Evolutionary conservation across 495 filamentous ascomycete species (phyloP), one percentile per base, ranked within the genome.

Genomic region (Penicillium cinerascens): DNA sequence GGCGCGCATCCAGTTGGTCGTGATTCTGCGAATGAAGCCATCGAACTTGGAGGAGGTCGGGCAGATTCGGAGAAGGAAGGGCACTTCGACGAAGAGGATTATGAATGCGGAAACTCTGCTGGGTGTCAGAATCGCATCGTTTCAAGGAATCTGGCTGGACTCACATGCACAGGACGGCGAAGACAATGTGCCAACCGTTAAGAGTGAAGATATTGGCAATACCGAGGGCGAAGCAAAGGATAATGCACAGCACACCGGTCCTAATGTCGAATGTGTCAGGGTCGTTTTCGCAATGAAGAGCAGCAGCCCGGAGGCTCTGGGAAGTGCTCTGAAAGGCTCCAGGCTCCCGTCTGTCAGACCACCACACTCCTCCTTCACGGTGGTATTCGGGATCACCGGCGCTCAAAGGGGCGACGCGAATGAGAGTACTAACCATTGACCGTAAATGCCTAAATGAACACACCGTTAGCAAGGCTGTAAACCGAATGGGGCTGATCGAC

Each of bases 1-100:
- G n/a, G 92, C 92, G 71, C 95, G 91, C 87, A 92, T 96, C 77
- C 88, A 97, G 75, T 96, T 97, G 42, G 91, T 90, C 37, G 89
- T 89, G 76, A 99, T 91, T 42, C 79, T 82, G 67, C 93, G 91
- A 69, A 99, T 92, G 70, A 92, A 88, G 57, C 72, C 76, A 65
- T 97, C 95, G 72, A 99, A 99, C 45, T 77, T 79, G 39, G 84
- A 66, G 35, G 93, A 97, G 1, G 95, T 99, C 43, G 93, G 93
- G 74, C 93, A 99, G 74, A 99, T 97, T 71, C 95, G 87, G 27
- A 99, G 85, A 44, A 98, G 89, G 58, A 97, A 87, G 9, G 93
- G 93, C 16, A 99, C 86, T 69, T 99, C 93, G 69, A 97, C 82
- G 80, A 99, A 99, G 77, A 99, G 77, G 70, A 99, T 85, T 64